These are phyloP conservation scores for Spiraea crenata DNA, from an alignment of 331 rosid genomes.

Conservation along the genomic window DNA sequence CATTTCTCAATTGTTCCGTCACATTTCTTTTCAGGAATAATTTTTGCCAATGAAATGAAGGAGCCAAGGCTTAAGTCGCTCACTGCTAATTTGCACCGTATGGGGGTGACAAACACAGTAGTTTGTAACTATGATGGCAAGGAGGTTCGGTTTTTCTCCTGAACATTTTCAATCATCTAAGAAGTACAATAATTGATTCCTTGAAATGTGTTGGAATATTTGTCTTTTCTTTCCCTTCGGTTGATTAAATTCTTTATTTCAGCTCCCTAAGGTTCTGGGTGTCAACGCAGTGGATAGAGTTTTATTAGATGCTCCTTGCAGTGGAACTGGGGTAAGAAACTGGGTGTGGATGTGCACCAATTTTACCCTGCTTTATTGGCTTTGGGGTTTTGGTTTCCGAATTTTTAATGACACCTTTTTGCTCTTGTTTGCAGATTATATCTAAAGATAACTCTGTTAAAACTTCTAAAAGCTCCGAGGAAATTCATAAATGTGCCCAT, in stretches of 20 bases:
- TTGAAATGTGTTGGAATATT: not conserved
- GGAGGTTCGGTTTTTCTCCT: constrained; percentile 52
- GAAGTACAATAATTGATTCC: not conserved
- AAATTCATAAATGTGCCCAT: constrained; percentile 67
- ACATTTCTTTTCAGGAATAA: constrained; percentile 49
- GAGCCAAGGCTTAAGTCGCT: constrained; percentile 83
- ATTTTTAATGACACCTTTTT: not conserved
- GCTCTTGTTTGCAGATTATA: constrained; percentile 61
- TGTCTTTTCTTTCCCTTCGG: not conserved
- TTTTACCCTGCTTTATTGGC: not conserved
- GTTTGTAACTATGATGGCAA: constrained; percentile 89
- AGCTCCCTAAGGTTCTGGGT: constrained; percentile 92
- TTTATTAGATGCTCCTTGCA: constrained; percentile 96
- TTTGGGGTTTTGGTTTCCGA: not conserved
- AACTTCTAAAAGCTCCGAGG: constrained; percentile 74
- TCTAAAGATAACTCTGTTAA: constrained; percentile 97
- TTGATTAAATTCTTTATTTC: constrained; percentile 24
- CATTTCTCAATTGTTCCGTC: constrained; percentile 14
- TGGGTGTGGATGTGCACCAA: not conserved
- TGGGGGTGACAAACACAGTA: constrained; percentile 93
- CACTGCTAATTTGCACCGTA: constrained; percentile 85
- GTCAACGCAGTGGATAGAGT: constrained; percentile 74
- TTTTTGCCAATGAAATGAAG: constrained; percentile 93
- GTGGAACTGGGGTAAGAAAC: constrained; percentile 93
- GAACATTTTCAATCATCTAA: not conserved